Conservation (phyloP, 495 filamentous ascomycete species). For the Clohesyomyces aquaticus region DNA sequence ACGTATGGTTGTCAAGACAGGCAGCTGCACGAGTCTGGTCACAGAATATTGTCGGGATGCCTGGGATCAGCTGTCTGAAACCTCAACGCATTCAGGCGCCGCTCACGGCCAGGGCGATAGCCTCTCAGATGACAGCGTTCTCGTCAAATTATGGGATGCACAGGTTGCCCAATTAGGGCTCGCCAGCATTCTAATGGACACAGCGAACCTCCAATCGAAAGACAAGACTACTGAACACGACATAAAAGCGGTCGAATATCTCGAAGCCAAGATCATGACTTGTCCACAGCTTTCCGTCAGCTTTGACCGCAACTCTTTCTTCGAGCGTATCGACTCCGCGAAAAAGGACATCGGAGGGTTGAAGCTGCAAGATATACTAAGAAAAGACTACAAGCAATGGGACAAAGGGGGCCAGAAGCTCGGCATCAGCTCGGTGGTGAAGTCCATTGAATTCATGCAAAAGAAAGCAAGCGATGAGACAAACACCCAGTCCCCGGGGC, state of each 20-base stretch:
- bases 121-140: conserved; percentile 37
- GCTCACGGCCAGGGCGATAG: conserved; percentile 42
- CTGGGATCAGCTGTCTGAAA: conserved; percentile 57
- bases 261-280: conserved; percentile 59
- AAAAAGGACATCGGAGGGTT: conserved; percentile 74
- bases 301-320: conserved; percentile 66
- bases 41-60: conserved; percentile 60
- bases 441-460: conserved; percentile 65
- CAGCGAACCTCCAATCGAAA: conserved; percentile 67
- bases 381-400: conserved; percentile 96
- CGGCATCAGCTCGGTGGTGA: conserved; percentile 76
- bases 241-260: conserved; percentile 62
- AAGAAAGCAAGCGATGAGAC: conserved; percentile 56
- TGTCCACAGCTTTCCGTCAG: conserved; percentile 39
- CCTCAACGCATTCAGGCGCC: conserved; percentile 42
- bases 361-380: conserved; percentile 71
- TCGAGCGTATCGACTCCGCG: conserved; percentile 61
- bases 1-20: conserved; percentile 65
- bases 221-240: conserved; percentile 78
- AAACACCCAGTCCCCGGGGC: conserved; percentile 42
- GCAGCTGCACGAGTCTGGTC: conserved; percentile 82
- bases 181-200: conserved; percentile 83
- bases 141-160: conserved; percentile 53
- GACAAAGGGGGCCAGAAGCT: conserved; percentile 61
- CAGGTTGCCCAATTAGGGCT: conserved; percentile 77